Conservation (phyloP, 495 filamentous ascomycete species). For the Tuber borchii region DNA sequence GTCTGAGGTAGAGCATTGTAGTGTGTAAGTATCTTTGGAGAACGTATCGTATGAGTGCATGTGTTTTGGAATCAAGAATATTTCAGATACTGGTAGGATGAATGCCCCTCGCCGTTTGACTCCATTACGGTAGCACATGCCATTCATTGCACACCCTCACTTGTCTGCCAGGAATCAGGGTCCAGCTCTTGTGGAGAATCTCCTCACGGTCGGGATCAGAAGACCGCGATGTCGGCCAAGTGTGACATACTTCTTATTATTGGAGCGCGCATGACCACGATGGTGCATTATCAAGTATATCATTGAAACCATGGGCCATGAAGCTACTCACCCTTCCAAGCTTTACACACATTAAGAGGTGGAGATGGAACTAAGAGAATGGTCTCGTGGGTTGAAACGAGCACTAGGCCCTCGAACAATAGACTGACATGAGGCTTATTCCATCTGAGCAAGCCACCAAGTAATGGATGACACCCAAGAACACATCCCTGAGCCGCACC, state of each 20-base stretch:
- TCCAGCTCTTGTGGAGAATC: background rate
- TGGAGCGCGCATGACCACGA: background rate
- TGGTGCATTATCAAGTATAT: background rate
- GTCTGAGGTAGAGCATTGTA: background rate
- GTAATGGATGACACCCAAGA: background rate
- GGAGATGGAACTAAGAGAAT: background rate
- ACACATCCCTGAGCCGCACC: background rate
- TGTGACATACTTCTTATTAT: background rate
- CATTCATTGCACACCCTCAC: background rate
- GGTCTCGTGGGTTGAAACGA: background rate
- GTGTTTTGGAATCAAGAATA: background rate
- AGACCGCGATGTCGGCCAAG: background rate
- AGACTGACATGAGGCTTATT: background rate
- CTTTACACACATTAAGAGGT: background rate
- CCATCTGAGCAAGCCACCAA: background rate
- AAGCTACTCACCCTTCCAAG: background rate
- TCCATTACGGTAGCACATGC: background rate
- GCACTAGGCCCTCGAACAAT: background rate
- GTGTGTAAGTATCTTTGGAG: background rate
- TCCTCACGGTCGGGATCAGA: background rate
- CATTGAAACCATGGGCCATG: background rate
- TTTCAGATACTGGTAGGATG: background rate
- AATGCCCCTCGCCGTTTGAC: background rate
- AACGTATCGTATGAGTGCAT: background rate
- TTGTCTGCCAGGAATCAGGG: background rate